These are phyloP conservation scores for Verticillium nubilum DNA, from an alignment of 2,329 filamentous ascomycete genomes.

Conservation along the genomic window DNA sequence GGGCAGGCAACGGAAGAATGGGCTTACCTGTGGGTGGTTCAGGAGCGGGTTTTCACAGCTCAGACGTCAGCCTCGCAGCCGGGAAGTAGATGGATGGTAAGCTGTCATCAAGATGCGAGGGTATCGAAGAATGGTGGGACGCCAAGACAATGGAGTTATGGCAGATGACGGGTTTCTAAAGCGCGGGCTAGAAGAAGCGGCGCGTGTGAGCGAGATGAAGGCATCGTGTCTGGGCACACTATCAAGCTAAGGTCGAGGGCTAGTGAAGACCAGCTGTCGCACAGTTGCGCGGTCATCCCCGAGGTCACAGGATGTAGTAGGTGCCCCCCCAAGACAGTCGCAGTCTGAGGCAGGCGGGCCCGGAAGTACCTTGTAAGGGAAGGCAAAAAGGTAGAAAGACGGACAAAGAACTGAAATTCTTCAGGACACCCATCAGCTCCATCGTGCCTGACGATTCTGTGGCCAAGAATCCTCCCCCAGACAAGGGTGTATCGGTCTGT, in stretches of 20 bases:
- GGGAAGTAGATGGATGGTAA: not conserved
- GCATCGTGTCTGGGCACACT: not conserved
- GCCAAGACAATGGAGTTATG: not conserved
- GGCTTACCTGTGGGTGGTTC: not conserved
- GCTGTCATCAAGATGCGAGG: not conserved
- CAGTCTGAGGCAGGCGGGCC: not conserved
- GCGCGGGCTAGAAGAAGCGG: not conserved
- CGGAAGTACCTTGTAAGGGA: not conserved
- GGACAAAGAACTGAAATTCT: not conserved
- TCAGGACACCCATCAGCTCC: not conserved
- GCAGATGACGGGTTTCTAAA: not conserved
- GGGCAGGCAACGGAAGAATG: not conserved
- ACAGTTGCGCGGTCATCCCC: not conserved
- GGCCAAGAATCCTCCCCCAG: not conserved
- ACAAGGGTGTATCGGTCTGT: slow-evolving; percentile 23
- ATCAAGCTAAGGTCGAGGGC: not conserved
- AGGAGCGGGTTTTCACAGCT: not conserved
- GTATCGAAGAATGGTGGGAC: not conserved
- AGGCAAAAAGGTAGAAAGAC: not conserved
- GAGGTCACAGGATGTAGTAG: not conserved
- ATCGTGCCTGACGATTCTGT: not conserved
- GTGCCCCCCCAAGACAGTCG: not conserved
- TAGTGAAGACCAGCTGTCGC: not conserved
- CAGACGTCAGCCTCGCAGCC: not conserved
- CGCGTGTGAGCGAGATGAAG: not conserved